phyloP scores from a whole-genome alignment of 257 asterid species.

The Penstemon newberryi region DNA sequence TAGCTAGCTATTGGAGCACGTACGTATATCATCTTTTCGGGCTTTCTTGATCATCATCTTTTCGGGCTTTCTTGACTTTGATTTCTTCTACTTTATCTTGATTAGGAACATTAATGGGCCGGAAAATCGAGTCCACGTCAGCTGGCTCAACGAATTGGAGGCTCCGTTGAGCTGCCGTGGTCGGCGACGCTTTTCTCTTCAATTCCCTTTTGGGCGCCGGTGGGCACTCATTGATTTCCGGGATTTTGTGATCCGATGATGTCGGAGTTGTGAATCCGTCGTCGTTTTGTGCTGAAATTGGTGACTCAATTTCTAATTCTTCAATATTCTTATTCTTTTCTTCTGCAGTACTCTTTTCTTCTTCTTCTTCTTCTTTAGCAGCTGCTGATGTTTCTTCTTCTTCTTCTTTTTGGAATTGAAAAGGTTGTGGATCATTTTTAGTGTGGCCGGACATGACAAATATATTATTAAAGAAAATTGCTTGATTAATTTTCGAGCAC shows the following conservation, averaged over 20 bases:
- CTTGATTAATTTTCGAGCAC: slow-evolving; percentile 36
- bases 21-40: slow-evolving; percentile 26
- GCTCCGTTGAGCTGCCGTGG: slow-evolving; percentile 18
- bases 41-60: slow-evolving; percentile 38
- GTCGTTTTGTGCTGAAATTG: slow-evolving; percentile 25
- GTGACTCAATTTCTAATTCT: neutral
- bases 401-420: slow-evolving; percentile 8
- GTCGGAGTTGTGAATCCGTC: slow-evolving; percentile 73
- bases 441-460: slow-evolving; percentile 21
- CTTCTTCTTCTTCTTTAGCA: slow-evolving; percentile 6
- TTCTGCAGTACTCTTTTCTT: neutral
- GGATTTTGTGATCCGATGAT: slow-evolving; percentile 51
- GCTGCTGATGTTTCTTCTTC: neutral
- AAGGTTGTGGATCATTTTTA: neutral
- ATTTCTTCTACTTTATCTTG: slow-evolving; percentile 27
- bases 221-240: slow-evolving; percentile 52
- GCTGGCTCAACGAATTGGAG: slow-evolving; percentile 32
- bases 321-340: neutral
- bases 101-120: neutral
- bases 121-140: slow-evolving; percentile 43
- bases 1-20: too few relatives aligned
- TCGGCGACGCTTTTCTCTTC: slow-evolving; percentile 40
- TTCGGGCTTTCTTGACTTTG: slow-evolving; percentile 44
- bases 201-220: slow-evolving; percentile 55
- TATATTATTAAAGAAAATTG: slow-evolving; percentile 19